Conservation (phyloP, 2,329 filamentous ascomycete genomes). For the Ambrosiella cleistominuta region DNA sequence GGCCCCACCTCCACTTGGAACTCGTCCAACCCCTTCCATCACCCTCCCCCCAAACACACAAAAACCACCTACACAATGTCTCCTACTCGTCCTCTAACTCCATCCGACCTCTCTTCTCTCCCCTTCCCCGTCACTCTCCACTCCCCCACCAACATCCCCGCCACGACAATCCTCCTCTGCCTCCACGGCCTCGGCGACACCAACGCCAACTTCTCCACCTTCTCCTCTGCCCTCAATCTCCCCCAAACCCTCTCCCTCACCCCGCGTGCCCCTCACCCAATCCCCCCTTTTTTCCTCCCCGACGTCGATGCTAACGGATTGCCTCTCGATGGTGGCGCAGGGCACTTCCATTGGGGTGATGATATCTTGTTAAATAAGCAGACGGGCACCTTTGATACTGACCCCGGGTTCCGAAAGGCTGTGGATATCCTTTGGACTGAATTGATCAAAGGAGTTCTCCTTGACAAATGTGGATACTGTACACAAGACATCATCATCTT, state of each 20-base stretch:
- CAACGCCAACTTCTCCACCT: slow-evolving; percentile 46
- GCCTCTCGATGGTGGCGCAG: slow-evolving; percentile 10
- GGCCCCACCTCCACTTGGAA: too few species aligned
- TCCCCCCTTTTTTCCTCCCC: slow-evolving; percentile 43
- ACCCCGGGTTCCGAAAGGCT: slow-evolving; percentile 41
- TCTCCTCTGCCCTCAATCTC: slow-evolving; percentile 51
- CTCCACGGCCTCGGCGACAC: slow-evolving; percentile 75
- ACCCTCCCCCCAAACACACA: neutral
- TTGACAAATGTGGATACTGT: slow-evolving; percentile 41
- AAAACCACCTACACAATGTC: neutral
- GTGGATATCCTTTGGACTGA: slow-evolving; percentile 28
- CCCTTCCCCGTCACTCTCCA: slow-evolving; percentile 28
- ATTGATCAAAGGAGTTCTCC: slow-evolving; percentile 32
- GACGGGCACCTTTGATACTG: slow-evolving; percentile 38
- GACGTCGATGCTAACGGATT: slow-evolving; percentile 3
- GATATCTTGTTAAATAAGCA: slow-evolving; percentile 36
- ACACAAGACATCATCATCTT: slow-evolving; percentile 43
- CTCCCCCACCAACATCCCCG: slow-evolving; percentile 38
- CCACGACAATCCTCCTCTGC: slow-evolving; percentile 60
- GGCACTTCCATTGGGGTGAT: slow-evolving; percentile 48
- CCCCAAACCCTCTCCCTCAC: slow-evolving; percentile 63
- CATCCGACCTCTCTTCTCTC: slow-evolving; percentile 31
- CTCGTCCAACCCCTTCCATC: too few species aligned
- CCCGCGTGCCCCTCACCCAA: slow-evolving; percentile 51
- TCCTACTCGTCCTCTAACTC: slow-evolving; percentile 29